These are phyloP conservation scores for Symbiotaphrina buchneri DNA, from an alignment of 495 filamentous ascomycete species.

Conservation along the genomic window DNA sequence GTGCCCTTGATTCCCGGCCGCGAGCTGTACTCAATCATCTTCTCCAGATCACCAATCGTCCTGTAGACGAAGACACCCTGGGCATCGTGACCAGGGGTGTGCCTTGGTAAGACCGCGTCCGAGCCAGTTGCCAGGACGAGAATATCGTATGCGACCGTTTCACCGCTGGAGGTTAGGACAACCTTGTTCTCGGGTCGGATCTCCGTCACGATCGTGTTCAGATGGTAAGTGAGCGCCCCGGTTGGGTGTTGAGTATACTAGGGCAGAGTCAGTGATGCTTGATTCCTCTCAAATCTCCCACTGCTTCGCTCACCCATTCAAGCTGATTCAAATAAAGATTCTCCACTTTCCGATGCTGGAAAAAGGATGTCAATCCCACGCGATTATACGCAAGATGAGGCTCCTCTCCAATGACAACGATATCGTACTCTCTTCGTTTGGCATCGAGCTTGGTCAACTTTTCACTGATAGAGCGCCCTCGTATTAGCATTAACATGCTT, in stretches of 20 bases:
- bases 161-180: constrained; percentile 48
- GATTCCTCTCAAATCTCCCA: constrained; percentile 3
- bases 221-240: constrained; percentile 52
- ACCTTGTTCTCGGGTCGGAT: constrained; percentile 41
- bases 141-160: constrained; percentile 60
- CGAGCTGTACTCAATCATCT: constrained; percentile 51
- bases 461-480: constrained; percentile 28
- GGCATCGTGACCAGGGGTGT: constrained; percentile 69
- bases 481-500: background rate
- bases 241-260: constrained; percentile 35
- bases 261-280: background rate
- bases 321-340: constrained; percentile 75
- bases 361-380: constrained; percentile 86
- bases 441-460: constrained; percentile 77
- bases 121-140: constrained; percentile 85
- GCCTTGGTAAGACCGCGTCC: constrained; percentile 58
- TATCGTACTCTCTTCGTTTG: constrained; percentile 53
- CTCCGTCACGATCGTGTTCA: constrained; percentile 59
- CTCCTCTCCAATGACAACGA: constrained; percentile 86
- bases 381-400: constrained; percentile 85
- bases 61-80: constrained; percentile 89
- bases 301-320: constrained; percentile 48
- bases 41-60: constrained; percentile 67
- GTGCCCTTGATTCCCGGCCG: constrained; percentile 43
- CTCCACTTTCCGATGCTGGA: constrained; percentile 74